Base-by-base conservation (phyloP, 2,329 filamentous ascomycete species). In the Cladophialophora immunda region DNA sequence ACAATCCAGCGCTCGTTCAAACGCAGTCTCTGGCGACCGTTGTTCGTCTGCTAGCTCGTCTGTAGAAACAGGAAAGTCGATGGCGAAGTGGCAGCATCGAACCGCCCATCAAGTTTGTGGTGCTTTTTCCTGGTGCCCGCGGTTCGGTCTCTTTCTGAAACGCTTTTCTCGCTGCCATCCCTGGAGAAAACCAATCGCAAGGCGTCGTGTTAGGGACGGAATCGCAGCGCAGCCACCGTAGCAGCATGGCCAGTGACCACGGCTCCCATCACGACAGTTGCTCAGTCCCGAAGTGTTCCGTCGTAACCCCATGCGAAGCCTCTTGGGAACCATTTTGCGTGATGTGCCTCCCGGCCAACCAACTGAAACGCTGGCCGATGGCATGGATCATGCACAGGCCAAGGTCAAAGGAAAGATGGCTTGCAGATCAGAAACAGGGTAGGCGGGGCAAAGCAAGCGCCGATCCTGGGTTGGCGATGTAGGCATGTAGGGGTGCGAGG, bases 391-490 rank as follows among this genome's bases (percentile, higher is more conserved):
- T 50, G 45, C 19, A 22, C 45, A 50, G 45, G 22, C 38, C 38
- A 41, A 41, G n/a, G 38, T 41, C 17, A n/a, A 41, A 25, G 19
- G 45, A 11, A 25, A 50, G 45, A 50, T 50, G 45, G 45, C 45
- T 50, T 22, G 45, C 45, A 53, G 25, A 53, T 19, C 58, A 61
- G 38, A 61, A 53, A 61, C 58, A 34, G 38, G 45, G 32, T 53
- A 61, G 17, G 53, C 17, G 41, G 45, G 25, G 15, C 25, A n/a
- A 17, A 47, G 29, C 17, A 50, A 59, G 57, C 29, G 57, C 57
- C 45, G 57, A 59, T 59, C 57, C 30, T 29, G 57, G 58, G 19
- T 38, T 47, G 58, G 58, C 41, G 38, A 52, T 52, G 32, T 61
- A 41, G 3, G 13, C 5, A 15, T 41, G n/a, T 59, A 50, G 45